Conservation (phyloP, 306 rosid genomes). For the Sophora flavescens region DNA sequence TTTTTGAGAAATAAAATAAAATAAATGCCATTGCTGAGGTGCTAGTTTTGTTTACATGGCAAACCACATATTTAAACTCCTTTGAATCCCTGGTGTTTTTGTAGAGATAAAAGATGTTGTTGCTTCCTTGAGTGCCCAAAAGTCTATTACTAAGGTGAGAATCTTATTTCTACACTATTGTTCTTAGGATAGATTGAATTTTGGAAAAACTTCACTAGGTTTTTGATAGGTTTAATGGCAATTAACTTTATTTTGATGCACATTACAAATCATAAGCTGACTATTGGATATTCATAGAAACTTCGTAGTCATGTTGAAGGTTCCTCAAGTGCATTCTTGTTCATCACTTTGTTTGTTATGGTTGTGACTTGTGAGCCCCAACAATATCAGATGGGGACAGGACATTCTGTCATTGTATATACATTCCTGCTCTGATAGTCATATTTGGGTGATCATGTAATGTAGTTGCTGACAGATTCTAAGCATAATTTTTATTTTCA, state of each 20-base stretch:
- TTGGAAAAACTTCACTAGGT: not conserved
- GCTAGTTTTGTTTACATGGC: not conserved
- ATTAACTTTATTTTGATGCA: not conserved
- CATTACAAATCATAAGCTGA: constrained; percentile 16
- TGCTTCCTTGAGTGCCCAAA: constrained; percentile 69
- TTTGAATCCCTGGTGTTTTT: constrained; percentile 32
- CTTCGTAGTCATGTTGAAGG: constrained; percentile 5
- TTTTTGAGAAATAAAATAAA: not conserved
- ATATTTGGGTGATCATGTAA: not conserved
- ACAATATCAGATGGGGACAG: not conserved
- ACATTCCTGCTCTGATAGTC: not conserved
- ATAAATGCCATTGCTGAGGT: not conserved
- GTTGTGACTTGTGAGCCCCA: not conserved
- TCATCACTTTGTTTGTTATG: not conserved
- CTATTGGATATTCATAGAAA: not conserved
- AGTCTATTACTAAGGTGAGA: constrained; percentile 72
- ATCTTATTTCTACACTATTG: not conserved
- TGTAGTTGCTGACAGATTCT: constrained; percentile 7
- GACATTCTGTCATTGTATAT: not conserved
- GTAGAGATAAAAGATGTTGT: constrained; percentile 77
- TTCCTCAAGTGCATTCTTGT: not conserved
- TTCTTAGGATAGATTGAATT: not conserved
- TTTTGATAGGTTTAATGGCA: constrained; percentile 19
- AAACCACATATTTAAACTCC: not conserved
- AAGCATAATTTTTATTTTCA: not conserved